Evolutionary conservation across 2,329 filamentous ascomycete genomes (phyloP).

Genomic region (Curvularia verruculosa): DNA sequence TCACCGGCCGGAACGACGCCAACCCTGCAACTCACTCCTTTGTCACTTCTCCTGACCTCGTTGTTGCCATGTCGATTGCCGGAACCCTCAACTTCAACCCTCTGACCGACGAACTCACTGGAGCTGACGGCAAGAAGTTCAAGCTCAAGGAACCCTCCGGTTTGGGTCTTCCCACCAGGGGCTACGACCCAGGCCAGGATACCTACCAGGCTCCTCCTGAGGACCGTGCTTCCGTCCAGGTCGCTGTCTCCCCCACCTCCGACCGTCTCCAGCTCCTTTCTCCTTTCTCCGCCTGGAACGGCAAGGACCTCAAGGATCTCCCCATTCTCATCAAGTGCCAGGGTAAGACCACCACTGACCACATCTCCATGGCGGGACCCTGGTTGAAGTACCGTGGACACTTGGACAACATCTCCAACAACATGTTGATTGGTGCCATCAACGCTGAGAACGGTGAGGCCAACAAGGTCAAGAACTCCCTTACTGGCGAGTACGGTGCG

Average conservation of each 20-base stretch:
- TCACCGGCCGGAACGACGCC: conserved; percentile 95
- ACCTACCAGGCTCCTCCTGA: conserved; percentile 95
- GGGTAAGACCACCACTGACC: conserved; percentile 96
- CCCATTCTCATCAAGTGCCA: conserved; percentile 86
- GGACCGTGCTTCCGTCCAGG: conserved; percentile 73
- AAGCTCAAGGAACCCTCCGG: conserved; percentile 80
- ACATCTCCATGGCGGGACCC: conserved; percentile 96
- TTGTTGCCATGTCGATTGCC: conserved; percentile 83
- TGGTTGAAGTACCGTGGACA: conserved; percentile 99
- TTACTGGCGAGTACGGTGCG: conserved; percentile 80
- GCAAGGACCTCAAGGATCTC: conserved; percentile 72
- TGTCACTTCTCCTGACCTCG: conserved; percentile 87
- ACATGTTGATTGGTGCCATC: conserved; percentile 97
- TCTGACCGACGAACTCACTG: conserved; percentile 87
- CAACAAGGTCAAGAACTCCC: conserved; percentile 95
- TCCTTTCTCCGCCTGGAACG: conserved; percentile 88
- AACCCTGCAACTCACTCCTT: conserved; percentile 96
- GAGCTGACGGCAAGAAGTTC: conserved; percentile 96
- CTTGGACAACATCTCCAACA: conserved; percentile 99
- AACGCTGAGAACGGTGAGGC: conserved; percentile 96
- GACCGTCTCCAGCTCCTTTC: conserved; percentile 92
- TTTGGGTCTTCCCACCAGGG: conserved; percentile 76
- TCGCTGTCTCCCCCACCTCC: conserved; percentile 84
- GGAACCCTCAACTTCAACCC: conserved; percentile 94
- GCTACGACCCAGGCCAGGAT: conserved; percentile 89